Evolutionary conservation across 179 eudicot genomes (phyloP).

Genomic region (Beta lomatogona): DNA sequence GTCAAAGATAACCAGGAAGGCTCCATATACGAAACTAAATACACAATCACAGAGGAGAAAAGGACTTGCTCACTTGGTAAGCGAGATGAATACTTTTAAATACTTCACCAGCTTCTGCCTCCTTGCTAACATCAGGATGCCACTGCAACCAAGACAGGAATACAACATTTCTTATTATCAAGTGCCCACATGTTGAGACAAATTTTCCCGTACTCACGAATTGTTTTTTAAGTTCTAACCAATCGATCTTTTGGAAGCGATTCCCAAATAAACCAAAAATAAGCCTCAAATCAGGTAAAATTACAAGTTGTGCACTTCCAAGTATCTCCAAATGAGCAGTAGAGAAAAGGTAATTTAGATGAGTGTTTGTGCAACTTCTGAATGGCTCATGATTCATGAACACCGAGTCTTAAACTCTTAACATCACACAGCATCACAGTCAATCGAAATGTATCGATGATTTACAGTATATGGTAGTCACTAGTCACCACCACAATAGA

Average conservation of each 20-base stretch:
- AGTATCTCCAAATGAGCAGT: not conserved
- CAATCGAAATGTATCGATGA: not conserved
- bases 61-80: slow-evolving; percentile 62
- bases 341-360: not conserved
- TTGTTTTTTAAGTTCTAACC: no score
- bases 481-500: not conserved
- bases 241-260: not conserved
- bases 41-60: slow-evolving; percentile 20
- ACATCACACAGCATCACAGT: not conserved
- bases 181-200: not conserved
- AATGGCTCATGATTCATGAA: not conserved
- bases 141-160: slow-evolving; percentile 51
- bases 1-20: not conserved
- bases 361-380: not conserved
- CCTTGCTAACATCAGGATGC: slow-evolving; percentile 97
- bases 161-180: not conserved
- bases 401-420: no score
- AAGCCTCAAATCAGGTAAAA: not conserved
- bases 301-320: not conserved
- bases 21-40: not conserved
- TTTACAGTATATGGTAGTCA: not conserved
- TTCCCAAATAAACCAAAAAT: not conserved
- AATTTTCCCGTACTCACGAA: not conserved
- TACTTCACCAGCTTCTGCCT: slow-evolving; percentile 60
- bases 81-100: slow-evolving; percentile 82